Conservation (phyloP, 2,329 filamentous ascomycete genomes). For the Pyrenochaeta sp. region DNA sequence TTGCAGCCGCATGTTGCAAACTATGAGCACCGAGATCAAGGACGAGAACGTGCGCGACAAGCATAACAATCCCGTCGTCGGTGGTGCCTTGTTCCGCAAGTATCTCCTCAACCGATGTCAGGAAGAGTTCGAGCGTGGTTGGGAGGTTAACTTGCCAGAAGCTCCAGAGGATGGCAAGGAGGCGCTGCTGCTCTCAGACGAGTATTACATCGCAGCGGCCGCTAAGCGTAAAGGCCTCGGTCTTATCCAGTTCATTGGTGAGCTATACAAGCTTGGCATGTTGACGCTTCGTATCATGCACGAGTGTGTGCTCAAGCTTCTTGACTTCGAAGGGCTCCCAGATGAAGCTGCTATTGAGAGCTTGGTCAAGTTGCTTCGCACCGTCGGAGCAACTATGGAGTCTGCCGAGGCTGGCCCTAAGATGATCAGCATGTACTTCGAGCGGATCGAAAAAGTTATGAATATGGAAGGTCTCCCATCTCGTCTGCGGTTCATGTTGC, state of each 20-base stretch:
- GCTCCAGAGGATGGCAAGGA: conserved; percentile 84
- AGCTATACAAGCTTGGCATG: conserved; percentile 98
- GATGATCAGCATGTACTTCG: conserved; percentile 95
- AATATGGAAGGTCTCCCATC: conserved; percentile 79
- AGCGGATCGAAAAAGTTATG: conserved; percentile 83
- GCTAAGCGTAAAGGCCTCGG: conserved; percentile 96
- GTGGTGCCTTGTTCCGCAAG: conserved; percentile 95
- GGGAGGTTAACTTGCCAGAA: conserved; percentile 85
- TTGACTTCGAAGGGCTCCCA: conserved; percentile 91
- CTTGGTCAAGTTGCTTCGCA: conserved; percentile 88
- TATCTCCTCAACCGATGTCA: conserved; percentile 98
- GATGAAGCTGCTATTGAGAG: conserved; percentile 98
- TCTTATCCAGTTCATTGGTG: conserved; percentile 98
- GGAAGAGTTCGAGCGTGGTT: conserved; percentile 97
- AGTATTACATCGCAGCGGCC: conserved; percentile 93
- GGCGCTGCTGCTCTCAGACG: conserved; percentile 86
- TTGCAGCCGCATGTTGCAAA: conserved; percentile 95
- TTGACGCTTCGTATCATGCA: conserved; percentile 99
- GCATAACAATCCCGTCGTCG: conserved; percentile 84
- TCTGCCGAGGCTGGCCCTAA: conserved; percentile 77
- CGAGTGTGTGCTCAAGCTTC: conserved; percentile 95
- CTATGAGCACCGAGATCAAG: conserved; percentile 82
- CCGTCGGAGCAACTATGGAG: conserved; percentile 89
- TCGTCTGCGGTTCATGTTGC: conserved; percentile 93
- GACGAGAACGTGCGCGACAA: conserved; percentile 96